A percentile compares a stretch with the other conserved stretches of the same genome.
Evolutionary conservation across 2,329 filamentous ascomycete species (phyloP).

Genomic region (Phyllosticta citrichinensis): DNA sequence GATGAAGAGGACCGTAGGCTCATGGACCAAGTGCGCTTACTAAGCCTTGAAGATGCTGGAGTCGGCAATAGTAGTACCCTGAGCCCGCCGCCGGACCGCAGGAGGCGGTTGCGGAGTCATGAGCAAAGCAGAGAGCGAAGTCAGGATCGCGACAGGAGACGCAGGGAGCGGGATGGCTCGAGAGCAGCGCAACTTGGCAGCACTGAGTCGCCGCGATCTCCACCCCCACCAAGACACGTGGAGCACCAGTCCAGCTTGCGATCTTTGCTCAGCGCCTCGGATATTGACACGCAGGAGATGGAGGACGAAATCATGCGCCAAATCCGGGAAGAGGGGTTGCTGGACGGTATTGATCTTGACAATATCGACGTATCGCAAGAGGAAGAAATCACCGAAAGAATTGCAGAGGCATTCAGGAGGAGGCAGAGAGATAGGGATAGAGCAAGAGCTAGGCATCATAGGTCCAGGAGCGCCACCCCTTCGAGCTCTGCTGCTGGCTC

Average conservation of each 20-base stretch:
- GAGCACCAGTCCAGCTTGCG: slow-evolving; percentile 86
- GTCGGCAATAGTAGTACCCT: slow-evolving; percentile 29
- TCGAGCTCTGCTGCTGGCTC: not conserved
- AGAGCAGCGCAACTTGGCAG: not conserved
- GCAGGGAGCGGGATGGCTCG: slow-evolving; percentile 6
- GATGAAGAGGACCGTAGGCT: slow-evolving; percentile 60
- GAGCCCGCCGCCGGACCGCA: slow-evolving; percentile 31
- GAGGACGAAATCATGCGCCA: slow-evolving; percentile 83
- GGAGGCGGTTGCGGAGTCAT: slow-evolving; percentile 18
- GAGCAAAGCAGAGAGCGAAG: slow-evolving; percentile 25
- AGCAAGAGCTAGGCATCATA: slow-evolving; percentile 29
- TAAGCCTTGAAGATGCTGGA: slow-evolving; percentile 62
- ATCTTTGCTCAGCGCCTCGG: slow-evolving; percentile 71
- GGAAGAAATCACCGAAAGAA: slow-evolving; percentile 81
- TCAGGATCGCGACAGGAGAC: slow-evolving; percentile 14
- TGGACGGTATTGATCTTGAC: slow-evolving; percentile 82
- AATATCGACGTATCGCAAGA: slow-evolving; percentile 76
- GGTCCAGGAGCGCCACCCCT: slow-evolving; percentile 27
- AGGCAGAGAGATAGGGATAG: slow-evolving; percentile 55
- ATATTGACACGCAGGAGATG: slow-evolving; percentile 66
- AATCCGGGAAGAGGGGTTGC: slow-evolving; percentile 75
- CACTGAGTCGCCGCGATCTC: not conserved
- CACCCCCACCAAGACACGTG: slow-evolving; percentile 45
- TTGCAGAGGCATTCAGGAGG: slow-evolving; percentile 77
- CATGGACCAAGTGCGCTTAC: slow-evolving; percentile 59